phyloP scores from a whole-genome alignment of 352 stramenopile species.

The Vaucheria bursata region DNA sequence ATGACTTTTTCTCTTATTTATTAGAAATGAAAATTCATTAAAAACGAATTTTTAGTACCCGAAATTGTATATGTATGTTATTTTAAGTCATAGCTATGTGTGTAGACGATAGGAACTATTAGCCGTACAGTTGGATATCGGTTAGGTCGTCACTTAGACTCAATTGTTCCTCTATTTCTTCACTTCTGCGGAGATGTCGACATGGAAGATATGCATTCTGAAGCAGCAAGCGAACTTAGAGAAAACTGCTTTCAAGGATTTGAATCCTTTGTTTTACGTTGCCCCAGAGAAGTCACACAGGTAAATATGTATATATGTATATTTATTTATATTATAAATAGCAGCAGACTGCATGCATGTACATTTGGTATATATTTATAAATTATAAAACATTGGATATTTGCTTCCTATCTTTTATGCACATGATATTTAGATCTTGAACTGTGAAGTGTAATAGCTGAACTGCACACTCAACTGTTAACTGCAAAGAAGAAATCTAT shows the following conservation, averaged over 20 bases:
- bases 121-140: slow-evolving; percentile 87
- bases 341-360: not conserved
- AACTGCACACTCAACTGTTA: not conserved
- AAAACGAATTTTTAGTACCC: too few species aligned
- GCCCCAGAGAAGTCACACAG: slow-evolving; percentile 86
- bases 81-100: not conserved
- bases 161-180: slow-evolving; percentile 90
- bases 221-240: slow-evolving; percentile 84
- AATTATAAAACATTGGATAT: not conserved
- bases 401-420: not conserved
- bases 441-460: not conserved
- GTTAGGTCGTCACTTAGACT: slow-evolving; percentile 83
- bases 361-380: not conserved
- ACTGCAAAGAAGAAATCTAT: too few species aligned
- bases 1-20: too few species aligned
- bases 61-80: too few species aligned
- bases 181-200: slow-evolving; percentile 81
- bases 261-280: slow-evolving; percentile 89
- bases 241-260: slow-evolving; percentile 94
- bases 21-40: too few species aligned
- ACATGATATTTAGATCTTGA: not conserved
- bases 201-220: slow-evolving; percentile 81
- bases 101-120: slow-evolving; percentile 88
- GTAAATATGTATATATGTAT: not conserved
- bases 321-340: not conserved